Evolutionary conservation across 345 rosid species (phyloP), one percentile per base, ranked within the genome.

Genomic region (Gossypium anomalum): DNA sequence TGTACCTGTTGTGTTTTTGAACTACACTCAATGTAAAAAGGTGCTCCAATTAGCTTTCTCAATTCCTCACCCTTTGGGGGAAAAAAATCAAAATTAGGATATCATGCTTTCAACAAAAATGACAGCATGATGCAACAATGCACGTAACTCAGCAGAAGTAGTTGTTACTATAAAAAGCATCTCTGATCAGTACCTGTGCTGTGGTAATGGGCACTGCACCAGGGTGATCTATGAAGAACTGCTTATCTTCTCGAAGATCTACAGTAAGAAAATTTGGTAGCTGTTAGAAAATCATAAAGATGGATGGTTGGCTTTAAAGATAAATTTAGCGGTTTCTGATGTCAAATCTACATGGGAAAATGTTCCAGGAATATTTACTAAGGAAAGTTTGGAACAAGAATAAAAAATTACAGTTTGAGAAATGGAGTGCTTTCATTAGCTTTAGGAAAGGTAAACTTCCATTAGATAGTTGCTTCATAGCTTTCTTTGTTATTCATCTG

Each of bases 1-100:
- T 13, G 9, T 72, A 89, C 97, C 97, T 89, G 96, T 71, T 92
- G 97, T 2, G 96, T 92, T 71, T 90, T 92, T 73, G 97, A 91
- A 81, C 97, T 92, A 67, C 90, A 90, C 75, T 92, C 97, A 2
- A 87, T 85, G 82, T 90, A 92, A 79, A 87, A 80, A 60, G 91
- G 86, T 67, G 97, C 93, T 1, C 93, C 96, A 19, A 89, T 88
- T 45, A 83, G 70, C 83, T 89, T 92, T 78, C 85, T 87, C 78
- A 92, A 80, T 76, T 92, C 97, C 79, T 92, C 97, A 23, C 97
- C 96, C 97, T 92, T 75, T 20, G 47, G 44, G 67, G 55, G 23
- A 16, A 17, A 56, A 29, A 11, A 20, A 20, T 23, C 8, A 57
- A 43, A 74, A 53, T 75, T 38, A 41, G 73, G 70, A 70, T 53